Percentiles rank a stretch among this genome's conserved stretches.
Conservation (phyloP, 78 protist genomes). For the Dictyostelium intermedium region DNA sequence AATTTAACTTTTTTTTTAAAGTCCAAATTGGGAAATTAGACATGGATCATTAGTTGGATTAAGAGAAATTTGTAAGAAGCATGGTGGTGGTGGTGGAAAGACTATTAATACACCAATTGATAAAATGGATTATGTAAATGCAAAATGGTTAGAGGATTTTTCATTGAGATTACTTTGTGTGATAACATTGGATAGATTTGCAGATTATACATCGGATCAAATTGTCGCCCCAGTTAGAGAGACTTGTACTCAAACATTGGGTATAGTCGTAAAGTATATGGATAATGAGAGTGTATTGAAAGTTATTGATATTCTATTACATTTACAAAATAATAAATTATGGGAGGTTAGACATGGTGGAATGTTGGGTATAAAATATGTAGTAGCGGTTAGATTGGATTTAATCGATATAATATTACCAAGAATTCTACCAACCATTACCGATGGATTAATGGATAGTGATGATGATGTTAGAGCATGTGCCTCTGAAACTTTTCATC, state of each 20-base stretch:
- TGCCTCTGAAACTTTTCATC: conserved; percentile 73
- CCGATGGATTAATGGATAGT: conserved; percentile 48
- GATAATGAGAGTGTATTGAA: conserved; percentile 14
- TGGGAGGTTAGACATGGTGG: conserved; percentile 86
- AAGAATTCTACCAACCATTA: conserved; percentile 3
- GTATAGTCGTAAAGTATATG: conserved; percentile 60
- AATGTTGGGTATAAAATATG: conserved; percentile 77
- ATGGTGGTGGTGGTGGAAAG: conserved; percentile 82
- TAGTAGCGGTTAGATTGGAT: conserved; percentile 81
- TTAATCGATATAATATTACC: conserved; percentile 24
- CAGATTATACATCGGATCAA: conserved; percentile 89
- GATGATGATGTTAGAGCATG: conserved; percentile 82
- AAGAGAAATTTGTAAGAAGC: conserved; percentile 88
- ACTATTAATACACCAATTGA: conserved; percentile 30
- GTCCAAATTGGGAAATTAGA: conserved; percentile 89
- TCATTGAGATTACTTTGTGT: conserved; percentile 90
- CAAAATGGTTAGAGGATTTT: conserved; percentile 89
- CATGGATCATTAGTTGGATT: conserved; percentile 93
- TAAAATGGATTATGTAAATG: conserved; percentile 7
- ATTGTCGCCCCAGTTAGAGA: conserved; percentile 96
- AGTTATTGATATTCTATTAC: conserved; percentile 42
- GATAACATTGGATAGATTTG: conserved; percentile 90
- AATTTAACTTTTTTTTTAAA: background rate
- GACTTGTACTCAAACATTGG: conserved; percentile 92
- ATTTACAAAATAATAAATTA: conserved; percentile 29